Evolutionary conservation across 2,329 filamentous ascomycete species (phyloP).

Genomic region (Hysterium pulicare): DNA sequence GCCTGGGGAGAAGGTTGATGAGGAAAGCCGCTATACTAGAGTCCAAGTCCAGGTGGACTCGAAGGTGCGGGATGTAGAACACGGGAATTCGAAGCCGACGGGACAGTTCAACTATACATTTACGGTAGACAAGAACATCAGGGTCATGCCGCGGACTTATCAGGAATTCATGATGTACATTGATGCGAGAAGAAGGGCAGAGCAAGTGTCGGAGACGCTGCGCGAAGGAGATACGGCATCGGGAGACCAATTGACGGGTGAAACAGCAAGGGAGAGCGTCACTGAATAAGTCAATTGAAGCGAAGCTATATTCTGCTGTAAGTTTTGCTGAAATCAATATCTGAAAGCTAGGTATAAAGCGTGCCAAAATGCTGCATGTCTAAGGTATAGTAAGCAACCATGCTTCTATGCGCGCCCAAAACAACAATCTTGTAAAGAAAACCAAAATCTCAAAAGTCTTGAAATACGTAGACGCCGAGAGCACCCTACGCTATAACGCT

Average conservation of each 20-base stretch:
- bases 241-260: constrained; percentile 24
- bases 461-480: background rate
- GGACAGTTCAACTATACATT: constrained; percentile 78
- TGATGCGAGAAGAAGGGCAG: constrained; percentile 56
- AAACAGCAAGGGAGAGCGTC: constrained; percentile 32
- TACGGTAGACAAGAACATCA: constrained; percentile 60
- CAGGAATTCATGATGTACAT: constrained; percentile 64
- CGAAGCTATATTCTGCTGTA: background rate
- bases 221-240: constrained; percentile 19
- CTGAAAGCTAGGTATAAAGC: constrained; percentile 4
- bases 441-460: constrained; percentile 2
- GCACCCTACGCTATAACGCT: constrained; percentile 8
- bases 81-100: constrained; percentile 63
- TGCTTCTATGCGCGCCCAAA: constrained; percentile 5
- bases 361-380: constrained; percentile 9
- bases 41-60: constrained; percentile 70
- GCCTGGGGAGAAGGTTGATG: constrained; percentile 30
- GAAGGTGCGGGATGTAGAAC: constrained; percentile 69
- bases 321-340: background rate
- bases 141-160: constrained; percentile 63
- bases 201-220: constrained; percentile 47
- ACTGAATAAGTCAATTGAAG: constrained; percentile 24
- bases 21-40: constrained; percentile 51
- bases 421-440: background rate
- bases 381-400: constrained; percentile 10